Conservation (phyloP, 306 rosid genomes). For the Fragaria vesca region DNA sequence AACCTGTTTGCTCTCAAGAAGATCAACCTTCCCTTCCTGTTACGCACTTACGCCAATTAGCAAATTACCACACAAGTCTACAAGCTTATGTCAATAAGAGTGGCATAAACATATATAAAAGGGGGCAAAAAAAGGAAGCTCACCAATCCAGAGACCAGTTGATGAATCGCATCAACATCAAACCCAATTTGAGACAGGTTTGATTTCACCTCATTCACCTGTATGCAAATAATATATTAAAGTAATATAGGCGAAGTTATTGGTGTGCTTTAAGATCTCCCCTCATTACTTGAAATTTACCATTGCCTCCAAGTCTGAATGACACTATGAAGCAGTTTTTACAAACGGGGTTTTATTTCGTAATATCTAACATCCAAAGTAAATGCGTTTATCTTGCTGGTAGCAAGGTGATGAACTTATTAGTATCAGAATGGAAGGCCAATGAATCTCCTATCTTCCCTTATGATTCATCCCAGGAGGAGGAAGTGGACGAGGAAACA, state of each 20-base stretch:
- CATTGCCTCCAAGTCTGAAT: constrained; percentile 6
- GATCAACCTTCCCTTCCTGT: constrained; percentile 50
- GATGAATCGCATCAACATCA: constrained; percentile 44
- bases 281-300: neutral
- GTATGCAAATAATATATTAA: constrained; percentile 13
- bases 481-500: neutral
- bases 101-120: neutral
- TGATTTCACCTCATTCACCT: constrained; percentile 74
- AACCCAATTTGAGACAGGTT: constrained; percentile 70
- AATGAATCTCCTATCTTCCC: neutral
- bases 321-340: constrained; percentile 13
- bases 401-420: constrained; percentile 12
- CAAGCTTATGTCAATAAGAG: neutral
- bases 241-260: neutral
- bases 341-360: constrained; percentile 9
- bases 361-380: constrained; percentile 10
- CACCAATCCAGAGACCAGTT: constrained; percentile 54
- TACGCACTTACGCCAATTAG: constrained; percentile 1
- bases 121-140: constrained; percentile 9
- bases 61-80: neutral
- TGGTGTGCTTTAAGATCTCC: neutral
- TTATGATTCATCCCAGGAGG: constrained; percentile 8
- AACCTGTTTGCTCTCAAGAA: constrained; percentile 57
- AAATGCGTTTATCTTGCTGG: neutral
- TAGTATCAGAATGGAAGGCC: neutral